A percentile compares a stretch with the other conserved stretches of the same genome.
Conservation (phyloP, 2,329 filamentous ascomycete genomes). For the Dactylella cylindrospora region DNA sequence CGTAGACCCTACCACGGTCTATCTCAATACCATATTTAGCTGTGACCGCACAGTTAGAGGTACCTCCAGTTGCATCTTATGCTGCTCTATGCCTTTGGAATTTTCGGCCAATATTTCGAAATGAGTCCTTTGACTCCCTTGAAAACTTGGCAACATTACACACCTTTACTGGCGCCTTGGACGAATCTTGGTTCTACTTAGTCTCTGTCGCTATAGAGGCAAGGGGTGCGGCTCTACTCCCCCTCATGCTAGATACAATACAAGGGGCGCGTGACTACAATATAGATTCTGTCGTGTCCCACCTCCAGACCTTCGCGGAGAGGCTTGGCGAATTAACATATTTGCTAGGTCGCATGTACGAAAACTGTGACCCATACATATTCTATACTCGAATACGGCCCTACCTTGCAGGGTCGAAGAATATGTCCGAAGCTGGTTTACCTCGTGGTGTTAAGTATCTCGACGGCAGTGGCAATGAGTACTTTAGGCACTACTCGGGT, state of each 20-base stretch:
- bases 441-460: conserved; percentile 87
- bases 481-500: conserved; percentile 82
- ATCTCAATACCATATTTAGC: conserved; percentile 80
- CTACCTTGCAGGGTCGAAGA: conserved; percentile 93
- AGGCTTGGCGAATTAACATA: conserved; percentile 78
- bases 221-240: conserved; percentile 79
- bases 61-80: conserved; percentile 92
- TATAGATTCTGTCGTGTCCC: conserved; percentile 69
- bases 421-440: conserved; percentile 91
- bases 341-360: conserved; percentile 85
- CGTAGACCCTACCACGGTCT: conserved; percentile 68
- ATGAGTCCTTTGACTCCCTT: conserved; percentile 77
- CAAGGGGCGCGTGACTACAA: conserved; percentile 73
- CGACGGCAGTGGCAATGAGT: conserved; percentile 66
- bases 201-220: conserved; percentile 95
- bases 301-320: conserved; percentile 80
- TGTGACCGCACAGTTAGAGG: conserved; percentile 74
- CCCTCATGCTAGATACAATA: conserved; percentile 86
- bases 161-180: conserved; percentile 89
- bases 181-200: conserved; percentile 99
- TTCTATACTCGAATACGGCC: conserved; percentile 97
- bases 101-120: conserved; percentile 84
- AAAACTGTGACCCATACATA: conserved; percentile 87
- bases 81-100: conserved; percentile 94
- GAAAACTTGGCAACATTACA: conserved; percentile 84